phyloP scores from a whole-genome alignment of 352 stramenopile genomes.

The Pelagophyceae sp. region DNA sequence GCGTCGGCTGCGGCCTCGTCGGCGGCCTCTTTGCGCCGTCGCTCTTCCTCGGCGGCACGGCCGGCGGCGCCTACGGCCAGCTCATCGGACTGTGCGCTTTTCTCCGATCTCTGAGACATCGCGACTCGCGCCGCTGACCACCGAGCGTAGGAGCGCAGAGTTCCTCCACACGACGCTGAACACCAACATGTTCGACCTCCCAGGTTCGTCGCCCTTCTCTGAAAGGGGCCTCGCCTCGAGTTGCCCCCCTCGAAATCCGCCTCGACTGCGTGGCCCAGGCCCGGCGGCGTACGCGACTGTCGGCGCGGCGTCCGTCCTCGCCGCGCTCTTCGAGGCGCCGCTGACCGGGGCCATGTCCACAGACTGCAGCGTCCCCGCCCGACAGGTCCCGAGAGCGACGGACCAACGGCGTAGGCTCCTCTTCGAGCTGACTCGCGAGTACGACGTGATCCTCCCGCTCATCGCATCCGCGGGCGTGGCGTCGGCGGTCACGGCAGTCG shows the following conservation, averaged over 20 bases:
- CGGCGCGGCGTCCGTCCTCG: constrained; percentile 53
- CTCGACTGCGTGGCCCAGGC: not conserved
- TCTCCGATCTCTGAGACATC: not conserved
- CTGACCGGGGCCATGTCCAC: constrained; percentile 43
- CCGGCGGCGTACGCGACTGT: constrained; percentile 62
- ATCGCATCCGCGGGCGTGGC: constrained; percentile 39
- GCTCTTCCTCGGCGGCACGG: constrained; percentile 59
- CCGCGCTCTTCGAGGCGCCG: constrained; percentile 56
- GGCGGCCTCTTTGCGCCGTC: constrained; percentile 63
- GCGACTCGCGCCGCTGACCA: not conserved
- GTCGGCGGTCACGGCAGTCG: not conserved
- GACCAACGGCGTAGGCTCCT: constrained; percentile 46
- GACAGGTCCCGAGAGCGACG: too few relatives aligned
- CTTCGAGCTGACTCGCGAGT: constrained; percentile 68
- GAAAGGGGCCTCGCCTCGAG: not conserved
- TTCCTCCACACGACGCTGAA: not conserved
- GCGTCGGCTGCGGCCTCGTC: constrained; percentile 56
- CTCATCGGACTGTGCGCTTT: constrained; percentile 8
- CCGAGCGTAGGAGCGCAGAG: not conserved
- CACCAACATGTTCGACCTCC: not conserved
- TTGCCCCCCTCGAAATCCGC: not conserved
- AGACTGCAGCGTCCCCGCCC: too few relatives aligned
- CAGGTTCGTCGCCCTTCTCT: not conserved
- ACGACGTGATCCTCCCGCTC: constrained; percentile 47
- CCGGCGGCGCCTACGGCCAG: constrained; percentile 49